Evolutionary conservation across 1,284 basidiomycete genomes (phyloP), one percentile per base, ranked within the genome.

Genomic region (Tausonia pullulans): DNA sequence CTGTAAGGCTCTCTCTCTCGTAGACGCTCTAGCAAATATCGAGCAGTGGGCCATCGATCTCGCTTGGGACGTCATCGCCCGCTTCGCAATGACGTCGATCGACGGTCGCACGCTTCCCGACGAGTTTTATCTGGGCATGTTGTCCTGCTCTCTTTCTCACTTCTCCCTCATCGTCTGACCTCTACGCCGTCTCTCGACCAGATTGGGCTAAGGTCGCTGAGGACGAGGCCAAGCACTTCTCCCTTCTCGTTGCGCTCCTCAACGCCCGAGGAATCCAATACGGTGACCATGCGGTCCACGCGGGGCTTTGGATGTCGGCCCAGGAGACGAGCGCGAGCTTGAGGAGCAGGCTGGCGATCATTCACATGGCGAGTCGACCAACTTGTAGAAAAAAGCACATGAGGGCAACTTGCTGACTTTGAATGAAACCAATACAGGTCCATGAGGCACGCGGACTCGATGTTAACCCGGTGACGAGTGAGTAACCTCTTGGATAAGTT

Each of bases 21-120:
- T 64, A 73, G 72, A 76, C 61, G 87, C 89, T 2, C 78, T 93
- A 4, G 90, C 90, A 0, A 91, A 91, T 73, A 91, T 95, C 61
- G 90, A 93, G 71, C 90, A 91, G 72, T 95, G 89, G 87, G 90
- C 90, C 84, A 88, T 89, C 66, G 87, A 90, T 70, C 79, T 89
- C 6, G 85, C 87, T 81, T 90, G 87, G 87, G 87, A 89, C 71
- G 90, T 90, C 67, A 88, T 91, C 71, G 88, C 84, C 3, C 83
- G 88, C 3, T 88, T 87, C 70, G 87, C 87, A 0, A 71, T 74
- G 49, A 67, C 71, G 16, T 69, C 72, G 52, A 67, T 76, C 43
- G 68, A 74, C 8, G 76, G 76, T 2, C 70, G 75, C 55, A 80
- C 84, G 2, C 77, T 90, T 11, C 87, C 87, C 0, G 81, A 82